These are phyloP conservation scores for barrel medic (Medicago truncatula) DNA, from an alignment of 306 rosid species.

Conservation along the genomic window MtrunA17r5.0-ANR NC_053045.1:52297001-52297500, in stretches of 20 bases:
- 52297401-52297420: not conserved
- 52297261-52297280: not conserved
- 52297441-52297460: too few relatives aligned
- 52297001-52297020: not conserved
- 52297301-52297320: constrained; percentile 1
- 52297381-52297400: not conserved
- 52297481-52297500: too few relatives aligned
- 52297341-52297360: too few relatives aligned
- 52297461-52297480: too few relatives aligned
- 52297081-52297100: not conserved
- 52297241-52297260: not conserved
- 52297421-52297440: too few relatives aligned
- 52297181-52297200: constrained; percentile 11
- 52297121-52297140: not conserved
- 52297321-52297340: not conserved
- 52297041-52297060: not conserved
- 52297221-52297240: not conserved
- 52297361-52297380: not conserved
- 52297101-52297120: not conserved
- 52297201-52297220: not conserved
- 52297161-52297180: not conserved
- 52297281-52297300: not conserved
- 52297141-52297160: not conserved
- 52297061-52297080: not conserved
- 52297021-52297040: not conserved